Evolutionary conservation across 73 alveolate species (phyloP).

Genomic region (Paramecium tetraurelia): DNA sequence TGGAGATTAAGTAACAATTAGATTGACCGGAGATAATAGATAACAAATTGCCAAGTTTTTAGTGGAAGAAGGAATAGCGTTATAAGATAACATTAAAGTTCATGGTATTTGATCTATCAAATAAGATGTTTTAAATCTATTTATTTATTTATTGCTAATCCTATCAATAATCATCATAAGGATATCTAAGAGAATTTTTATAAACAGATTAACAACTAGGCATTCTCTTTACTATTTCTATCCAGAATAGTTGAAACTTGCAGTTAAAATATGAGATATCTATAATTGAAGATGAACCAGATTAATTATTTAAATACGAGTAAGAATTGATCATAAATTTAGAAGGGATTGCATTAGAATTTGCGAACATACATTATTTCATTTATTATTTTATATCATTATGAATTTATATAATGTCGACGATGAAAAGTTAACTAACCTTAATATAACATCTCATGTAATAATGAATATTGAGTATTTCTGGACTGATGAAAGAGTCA

Average conservation of each 20-base stretch:
- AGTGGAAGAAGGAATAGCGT: conserved; percentile 17
- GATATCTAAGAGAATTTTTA: background rate
- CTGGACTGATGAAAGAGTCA: conserved; percentile 39
- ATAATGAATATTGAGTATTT: background rate
- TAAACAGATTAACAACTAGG: background rate
- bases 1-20: conserved; percentile 4
- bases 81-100: conserved; percentile 30
- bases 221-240: background rate
- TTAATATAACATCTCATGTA: background rate
- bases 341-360: background rate
- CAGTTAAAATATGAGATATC: background rate
- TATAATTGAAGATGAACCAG: background rate
- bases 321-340: background rate
- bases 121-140: background rate
- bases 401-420: background rate
- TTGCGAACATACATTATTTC: too few species aligned
- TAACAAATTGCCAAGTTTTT: conserved; percentile 22
- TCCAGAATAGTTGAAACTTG: too few species aligned
- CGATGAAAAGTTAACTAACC: background rate
- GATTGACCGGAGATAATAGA: conserved; percentile 54
- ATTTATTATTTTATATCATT: background rate
- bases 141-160: background rate
- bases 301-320: background rate
- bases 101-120: conserved; percentile 43
- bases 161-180: too few species aligned